Evolutionary conservation across 768 basidiomycete genomes (phyloP).

Genomic region (Calocybe indica): DNA sequence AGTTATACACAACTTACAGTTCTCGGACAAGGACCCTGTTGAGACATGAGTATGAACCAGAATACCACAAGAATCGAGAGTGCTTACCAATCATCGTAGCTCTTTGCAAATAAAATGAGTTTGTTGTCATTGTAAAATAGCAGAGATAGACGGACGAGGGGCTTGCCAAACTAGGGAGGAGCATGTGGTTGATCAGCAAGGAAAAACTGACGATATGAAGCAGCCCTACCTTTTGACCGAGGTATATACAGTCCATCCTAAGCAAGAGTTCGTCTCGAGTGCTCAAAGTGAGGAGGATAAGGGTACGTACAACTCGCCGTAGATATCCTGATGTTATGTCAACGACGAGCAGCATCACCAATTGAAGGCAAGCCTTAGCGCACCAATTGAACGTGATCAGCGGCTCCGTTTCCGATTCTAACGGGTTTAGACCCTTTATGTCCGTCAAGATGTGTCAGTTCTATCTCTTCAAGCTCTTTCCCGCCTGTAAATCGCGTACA

Average conservation of each 20-base stretch:
- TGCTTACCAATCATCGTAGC: constrained; percentile 36
- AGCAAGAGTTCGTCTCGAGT: constrained; percentile 1
- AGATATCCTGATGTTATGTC: constrained; percentile 71
- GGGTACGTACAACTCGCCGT: constrained; percentile 75
- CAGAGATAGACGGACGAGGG: constrained; percentile 44
- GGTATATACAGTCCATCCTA: constrained; percentile 95
- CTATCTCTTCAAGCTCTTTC: constrained; percentile 79
- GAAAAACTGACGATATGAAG: neutral
- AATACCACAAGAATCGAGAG: neutral
- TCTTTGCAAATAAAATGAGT: constrained; percentile 11
- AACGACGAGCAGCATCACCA: constrained; percentile 1
- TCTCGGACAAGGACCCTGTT: constrained; percentile 66
- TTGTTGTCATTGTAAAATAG: neutral
- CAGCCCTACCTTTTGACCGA: constrained; percentile 78
- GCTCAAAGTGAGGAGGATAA: neutral
- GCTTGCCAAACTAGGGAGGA: constrained; percentile 58
- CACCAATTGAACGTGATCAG: constrained; percentile 87
- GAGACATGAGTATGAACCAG: neutral
- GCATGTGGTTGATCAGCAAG: neutral
- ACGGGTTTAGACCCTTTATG: constrained; percentile 84
- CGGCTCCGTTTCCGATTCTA: constrained; percentile 93
- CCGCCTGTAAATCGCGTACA: constrained; percentile 34
- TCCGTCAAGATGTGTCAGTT: constrained; percentile 82
- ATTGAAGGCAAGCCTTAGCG: constrained; percentile 12
- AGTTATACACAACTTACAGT: constrained; percentile 42